Percentiles rank a stretch among this genome's conserved stretches.
These are phyloP conservation scores for Mentha longifolia DNA, from an alignment of 257 asterid genomes.

Conservation along the genomic window DNA sequence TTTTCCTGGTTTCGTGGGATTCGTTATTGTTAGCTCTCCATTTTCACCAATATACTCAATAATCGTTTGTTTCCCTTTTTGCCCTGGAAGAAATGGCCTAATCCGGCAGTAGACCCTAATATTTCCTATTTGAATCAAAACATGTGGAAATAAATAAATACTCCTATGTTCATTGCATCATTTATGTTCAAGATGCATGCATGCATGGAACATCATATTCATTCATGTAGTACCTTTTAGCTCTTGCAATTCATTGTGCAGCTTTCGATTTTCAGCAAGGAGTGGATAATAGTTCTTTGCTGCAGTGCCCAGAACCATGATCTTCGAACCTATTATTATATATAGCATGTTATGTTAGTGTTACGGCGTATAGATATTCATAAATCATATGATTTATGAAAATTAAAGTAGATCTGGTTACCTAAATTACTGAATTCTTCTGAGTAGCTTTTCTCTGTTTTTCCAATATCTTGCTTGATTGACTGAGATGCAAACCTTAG, in stretches of 20 bases:
- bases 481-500: conserved; percentile 71
- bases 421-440: conserved; percentile 72
- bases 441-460: conserved; percentile 62
- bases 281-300: conserved; percentile 59
- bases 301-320: conserved; percentile 58
- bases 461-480: conserved; percentile 74
- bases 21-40: conserved; percentile 72
- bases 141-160: conserved; percentile 15
- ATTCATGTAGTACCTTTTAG: conserved; percentile 82
- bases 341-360: conserved; percentile 9
- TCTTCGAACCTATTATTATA: conserved; percentile 57
- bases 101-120: conserved; percentile 92
- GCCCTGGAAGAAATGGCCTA: conserved; percentile 91
- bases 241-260: conserved; percentile 86
- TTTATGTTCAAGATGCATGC: conserved; percentile 17
- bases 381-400: not conserved
- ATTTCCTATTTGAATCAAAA: conserved; percentile 62
- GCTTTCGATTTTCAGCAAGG: conserved; percentile 70
- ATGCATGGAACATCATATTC: no score
- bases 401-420: conserved; percentile 28
- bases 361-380: no score
- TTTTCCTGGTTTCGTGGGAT: conserved; percentile 90
- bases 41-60: conserved; percentile 79
- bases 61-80: conserved; percentile 68
- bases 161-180: no score